A percentile compares a stretch with the other conserved stretches of the same genome.
These are phyloP conservation scores for Xylaria digitata DNA, from an alignment of 2,329 filamentous ascomycete genomes.

Conservation along the genomic window DNA sequence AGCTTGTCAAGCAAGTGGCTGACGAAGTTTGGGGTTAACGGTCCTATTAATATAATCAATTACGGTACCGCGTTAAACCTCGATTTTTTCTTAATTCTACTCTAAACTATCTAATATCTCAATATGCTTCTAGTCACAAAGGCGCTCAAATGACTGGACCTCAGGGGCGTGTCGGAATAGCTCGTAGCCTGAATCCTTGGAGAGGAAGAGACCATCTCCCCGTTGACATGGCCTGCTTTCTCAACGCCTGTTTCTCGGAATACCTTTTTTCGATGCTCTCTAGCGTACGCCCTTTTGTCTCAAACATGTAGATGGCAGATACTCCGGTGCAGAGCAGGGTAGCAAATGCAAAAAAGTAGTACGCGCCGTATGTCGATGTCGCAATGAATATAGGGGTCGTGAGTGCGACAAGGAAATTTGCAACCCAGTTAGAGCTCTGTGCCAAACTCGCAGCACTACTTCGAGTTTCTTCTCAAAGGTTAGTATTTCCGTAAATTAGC, in stretches of 20 bases:
- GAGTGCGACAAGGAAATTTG: constrained; percentile 60
- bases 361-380: constrained; percentile 55
- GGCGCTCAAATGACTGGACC: too few species aligned
- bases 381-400: constrained; percentile 56
- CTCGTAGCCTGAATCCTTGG: constrained; percentile 23
- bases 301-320: constrained; percentile 55
- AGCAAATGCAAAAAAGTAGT: constrained; percentile 58
- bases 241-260: constrained; percentile 32
- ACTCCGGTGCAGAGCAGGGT: constrained; percentile 54
- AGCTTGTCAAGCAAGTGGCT: constrained; percentile 44
- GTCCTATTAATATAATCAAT: too few species aligned
- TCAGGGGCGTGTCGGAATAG: constrained; percentile 28
- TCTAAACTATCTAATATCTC: too few species aligned
- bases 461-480: constrained; percentile 55
- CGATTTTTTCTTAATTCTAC: too few species aligned
- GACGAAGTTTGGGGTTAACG: constrained; percentile 43
- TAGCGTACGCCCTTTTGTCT: constrained; percentile 56
- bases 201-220: constrained; percentile 26
- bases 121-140: too few species aligned
- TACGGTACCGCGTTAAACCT: too few species aligned
- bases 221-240: constrained; percentile 13
- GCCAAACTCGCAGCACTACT: constrained; percentile 65
- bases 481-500: background rate
- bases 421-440: constrained; percentile 64
- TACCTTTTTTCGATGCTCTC: constrained; percentile 53